Conservation (phyloP, 2,329 filamentous ascomycete genomes). For the Ascochyta rabiei region DNA sequence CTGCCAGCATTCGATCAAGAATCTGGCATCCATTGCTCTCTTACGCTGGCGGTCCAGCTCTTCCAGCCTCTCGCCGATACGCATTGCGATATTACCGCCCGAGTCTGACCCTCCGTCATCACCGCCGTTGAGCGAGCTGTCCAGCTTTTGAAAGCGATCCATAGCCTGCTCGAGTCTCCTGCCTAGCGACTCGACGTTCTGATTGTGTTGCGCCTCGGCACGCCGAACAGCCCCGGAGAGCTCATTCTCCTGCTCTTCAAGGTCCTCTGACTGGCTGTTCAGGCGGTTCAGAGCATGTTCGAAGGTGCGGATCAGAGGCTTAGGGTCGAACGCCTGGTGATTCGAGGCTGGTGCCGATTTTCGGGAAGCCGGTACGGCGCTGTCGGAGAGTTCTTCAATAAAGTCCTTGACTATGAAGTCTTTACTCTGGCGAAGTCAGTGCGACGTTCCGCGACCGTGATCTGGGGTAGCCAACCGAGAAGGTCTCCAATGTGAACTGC, state of each 20-base stretch:
- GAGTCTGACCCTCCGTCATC: constrained; percentile 60
- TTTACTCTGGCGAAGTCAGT: constrained; percentile 46
- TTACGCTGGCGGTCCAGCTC: constrained; percentile 92
- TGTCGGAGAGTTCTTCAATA: constrained; percentile 89
- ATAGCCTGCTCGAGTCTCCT: constrained; percentile 91
- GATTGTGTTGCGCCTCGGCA: constrained; percentile 89
- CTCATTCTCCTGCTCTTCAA: constrained; percentile 90
- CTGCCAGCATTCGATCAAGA: constrained; percentile 94
- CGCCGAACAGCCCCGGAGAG: constrained; percentile 86
- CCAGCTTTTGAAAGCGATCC: constrained; percentile 87
- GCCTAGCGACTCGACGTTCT: constrained; percentile 85
- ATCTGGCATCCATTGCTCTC: constrained; percentile 89
- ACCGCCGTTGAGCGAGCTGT: constrained; percentile 76
- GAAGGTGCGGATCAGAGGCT: constrained; percentile 94
- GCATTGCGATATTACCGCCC: constrained; percentile 88
- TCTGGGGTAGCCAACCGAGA: constrained; percentile 46
- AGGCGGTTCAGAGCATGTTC: constrained; percentile 76
- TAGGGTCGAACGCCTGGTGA: constrained; percentile 77
- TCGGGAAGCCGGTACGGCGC: constrained; percentile 76
- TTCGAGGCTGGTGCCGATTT: constrained; percentile 67
- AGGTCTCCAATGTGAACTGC: constrained; percentile 83
- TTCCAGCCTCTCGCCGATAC: constrained; percentile 92
- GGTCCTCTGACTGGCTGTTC: constrained; percentile 75
- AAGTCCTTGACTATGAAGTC: constrained; percentile 99
- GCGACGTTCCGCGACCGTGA: background rate